A percentile compares a stretch with the other conserved stretches of the same genome.
Evolutionary conservation across 768 basidiomycete genomes (phyloP).

Genomic region (Amanita rubescens): DNA sequence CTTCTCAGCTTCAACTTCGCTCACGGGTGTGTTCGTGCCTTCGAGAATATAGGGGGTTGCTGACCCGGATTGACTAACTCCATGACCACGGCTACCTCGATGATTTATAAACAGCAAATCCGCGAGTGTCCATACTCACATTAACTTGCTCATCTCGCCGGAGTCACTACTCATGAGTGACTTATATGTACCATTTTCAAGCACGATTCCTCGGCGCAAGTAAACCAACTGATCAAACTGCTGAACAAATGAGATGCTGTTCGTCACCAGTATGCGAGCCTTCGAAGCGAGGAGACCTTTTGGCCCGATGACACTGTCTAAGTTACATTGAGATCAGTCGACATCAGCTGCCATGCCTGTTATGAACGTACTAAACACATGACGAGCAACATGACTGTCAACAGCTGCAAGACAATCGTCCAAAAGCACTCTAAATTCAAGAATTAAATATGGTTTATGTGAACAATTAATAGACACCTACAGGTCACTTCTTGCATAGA

Average conservation of each 20-base stretch:
- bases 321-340: background rate
- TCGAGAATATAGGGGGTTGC: constrained; percentile 42
- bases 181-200: constrained; percentile 66
- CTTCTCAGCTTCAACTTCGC: constrained; percentile 12
- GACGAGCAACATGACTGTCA: constrained; percentile 82
- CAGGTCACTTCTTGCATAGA: constrained; percentile 89
- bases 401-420: constrained; percentile 89
- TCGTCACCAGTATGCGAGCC: constrained; percentile 81
- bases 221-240: constrained; percentile 71
- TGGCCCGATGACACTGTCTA: constrained; percentile 84
- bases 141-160: constrained; percentile 64
- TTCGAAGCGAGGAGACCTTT: constrained; percentile 75
- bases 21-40: constrained; percentile 26
- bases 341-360: background rate
- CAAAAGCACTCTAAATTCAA: constrained; percentile 51
- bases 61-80: constrained; percentile 38
- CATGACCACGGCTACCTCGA: constrained; percentile 29
- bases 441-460: background rate
- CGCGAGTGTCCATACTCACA: constrained; percentile 39
- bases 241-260: constrained; percentile 76
- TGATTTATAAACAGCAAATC: background rate
- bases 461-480: constrained; percentile 24
- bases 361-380: constrained; percentile 61
- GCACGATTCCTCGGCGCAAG: constrained; percentile 74
- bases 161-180: constrained; percentile 51